Evolutionary conservation across 129 eudicot genomes (phyloP).

Genomic region (Ambrosia artemisiifolia): DNA sequence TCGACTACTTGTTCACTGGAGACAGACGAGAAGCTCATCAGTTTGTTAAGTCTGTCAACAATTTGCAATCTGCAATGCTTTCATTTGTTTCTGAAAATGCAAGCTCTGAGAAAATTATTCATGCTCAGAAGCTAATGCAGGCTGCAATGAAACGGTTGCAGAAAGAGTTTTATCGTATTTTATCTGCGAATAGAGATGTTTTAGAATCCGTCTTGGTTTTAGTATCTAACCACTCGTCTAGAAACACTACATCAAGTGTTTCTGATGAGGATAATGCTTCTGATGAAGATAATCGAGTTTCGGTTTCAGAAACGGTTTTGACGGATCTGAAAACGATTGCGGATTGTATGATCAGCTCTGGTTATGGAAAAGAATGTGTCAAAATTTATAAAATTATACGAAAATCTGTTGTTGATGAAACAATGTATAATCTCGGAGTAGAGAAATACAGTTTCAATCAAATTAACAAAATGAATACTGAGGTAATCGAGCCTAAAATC

Average conservation of each 20-base stretch:
- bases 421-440: constrained; percentile 57
- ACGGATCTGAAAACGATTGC: constrained; percentile 66
- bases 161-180: constrained; percentile 59
- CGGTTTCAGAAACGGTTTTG: constrained; percentile 43
- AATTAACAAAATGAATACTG: constrained; percentile 70
- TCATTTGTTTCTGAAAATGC: constrained; percentile 39
- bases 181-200: constrained; percentile 36
- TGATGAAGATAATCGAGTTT: constrained; percentile 35
- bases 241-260: constrained; percentile 33
- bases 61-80: constrained; percentile 55
- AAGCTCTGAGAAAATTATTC: constrained; percentile 33
- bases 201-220: constrained; percentile 51
- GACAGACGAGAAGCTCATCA: constrained; percentile 39
- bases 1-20: constrained; percentile 38
- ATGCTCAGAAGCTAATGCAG: constrained; percentile 64
- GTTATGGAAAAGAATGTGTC: constrained; percentile 69
- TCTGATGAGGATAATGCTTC: constrained; percentile 44
- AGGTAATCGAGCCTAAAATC: constrained; percentile 45
- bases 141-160: constrained; percentile 68
- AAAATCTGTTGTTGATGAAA: constrained; percentile 74
- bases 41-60: constrained; percentile 42
- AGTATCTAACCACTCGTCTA: neutral
- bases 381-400: constrained; percentile 61
- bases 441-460: constrained; percentile 40
- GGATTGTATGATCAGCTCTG: constrained; percentile 69